These are phyloP conservation scores for Coemansia sp. DNA, from an alignment of 192 early-diverging fungal species.

Conservation along the genomic window DNA sequence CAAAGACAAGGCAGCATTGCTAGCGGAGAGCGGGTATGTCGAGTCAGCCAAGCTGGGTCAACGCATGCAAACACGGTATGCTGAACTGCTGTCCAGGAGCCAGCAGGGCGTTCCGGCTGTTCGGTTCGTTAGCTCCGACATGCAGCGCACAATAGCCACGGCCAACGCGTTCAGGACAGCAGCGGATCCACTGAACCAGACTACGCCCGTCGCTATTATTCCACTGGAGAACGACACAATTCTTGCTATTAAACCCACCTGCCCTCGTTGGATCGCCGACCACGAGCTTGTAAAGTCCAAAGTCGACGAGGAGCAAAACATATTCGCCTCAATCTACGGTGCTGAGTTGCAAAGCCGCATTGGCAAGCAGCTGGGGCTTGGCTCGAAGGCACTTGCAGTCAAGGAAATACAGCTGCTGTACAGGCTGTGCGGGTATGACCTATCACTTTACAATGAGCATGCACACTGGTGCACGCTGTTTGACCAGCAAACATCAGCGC, in stretches of 20 bases:
- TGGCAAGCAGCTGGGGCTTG: background rate
- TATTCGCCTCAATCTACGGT: slow-evolving; percentile 25
- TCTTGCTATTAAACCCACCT: slow-evolving; percentile 28
- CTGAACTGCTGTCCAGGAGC: background rate
- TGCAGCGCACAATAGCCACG: slow-evolving; percentile 24
- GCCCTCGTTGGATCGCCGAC: slow-evolving; percentile 22
- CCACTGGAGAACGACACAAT: slow-evolving; percentile 24
- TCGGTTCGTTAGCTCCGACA: slow-evolving; percentile 35
- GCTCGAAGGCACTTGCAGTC: too few species aligned
- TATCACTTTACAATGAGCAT: slow-evolving; percentile 15
- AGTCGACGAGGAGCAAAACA: background rate
- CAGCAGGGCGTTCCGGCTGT: background rate
- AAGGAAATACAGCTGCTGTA: slow-evolving; percentile 20
- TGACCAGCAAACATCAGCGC: slow-evolving; percentile 9
- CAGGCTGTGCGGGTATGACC: slow-evolving; percentile 34
- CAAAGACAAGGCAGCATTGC: background rate
- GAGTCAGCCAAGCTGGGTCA: slow-evolving; percentile 16
- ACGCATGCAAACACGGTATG: slow-evolving; percentile 10
- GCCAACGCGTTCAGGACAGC: slow-evolving; percentile 20
- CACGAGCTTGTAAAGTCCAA: background rate
- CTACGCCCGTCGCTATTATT: slow-evolving; percentile 18
- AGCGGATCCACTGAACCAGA: slow-evolving; percentile 10
- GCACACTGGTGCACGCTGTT: slow-evolving; percentile 37
- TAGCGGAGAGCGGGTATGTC: slow-evolving; percentile 11
- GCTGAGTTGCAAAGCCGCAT: background rate